Conservation (phyloP, 2,329 filamentous ascomycete genomes). For the Tolypocladium tundrense region DNA sequence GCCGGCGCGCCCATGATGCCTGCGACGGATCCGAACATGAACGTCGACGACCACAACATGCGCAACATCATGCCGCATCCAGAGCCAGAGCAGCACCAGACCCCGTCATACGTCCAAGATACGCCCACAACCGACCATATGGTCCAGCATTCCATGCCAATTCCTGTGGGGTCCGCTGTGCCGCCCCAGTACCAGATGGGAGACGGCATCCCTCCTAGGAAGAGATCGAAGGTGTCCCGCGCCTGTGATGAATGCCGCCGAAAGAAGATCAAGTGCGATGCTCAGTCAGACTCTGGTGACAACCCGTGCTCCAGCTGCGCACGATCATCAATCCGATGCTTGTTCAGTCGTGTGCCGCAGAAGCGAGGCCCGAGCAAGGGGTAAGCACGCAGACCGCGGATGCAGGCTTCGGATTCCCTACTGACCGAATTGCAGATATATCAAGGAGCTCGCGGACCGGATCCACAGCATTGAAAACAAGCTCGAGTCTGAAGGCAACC, state of each 20-base stretch:
- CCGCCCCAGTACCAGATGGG: slow-evolving; percentile 30
- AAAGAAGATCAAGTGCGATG: slow-evolving; percentile 87
- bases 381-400: slow-evolving; percentile 27
- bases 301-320: slow-evolving; percentile 74
- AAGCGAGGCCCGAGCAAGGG: slow-evolving; percentile 87
- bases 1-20: slow-evolving; percentile 37
- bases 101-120: slow-evolving; percentile 26
- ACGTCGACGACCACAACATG: slow-evolving; percentile 30
- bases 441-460: slow-evolving; percentile 81
- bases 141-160: slow-evolving; percentile 23
- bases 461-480: slow-evolving; percentile 76
- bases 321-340: slow-evolving; percentile 63
- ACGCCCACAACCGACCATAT: slow-evolving; percentile 24
- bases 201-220: slow-evolving; percentile 57
- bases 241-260: slow-evolving; percentile 83
- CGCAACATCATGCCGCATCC: slow-evolving; percentile 34
- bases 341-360: slow-evolving; percentile 80
- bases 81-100: slow-evolving; percentile 25
- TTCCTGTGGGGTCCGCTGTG: slow-evolving; percentile 25
- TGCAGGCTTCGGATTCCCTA: neutral
- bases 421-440: slow-evolving; percentile 49
- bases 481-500: slow-evolving; percentile 43
- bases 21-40: slow-evolving; percentile 33
- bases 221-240: slow-evolving; percentile 76
- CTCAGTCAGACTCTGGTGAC: slow-evolving; percentile 61